These are phyloP conservation scores for Chenopodium quinoa DNA, from an alignment of 148 eudicot genomes.

Conservation along the genomic window DNA sequence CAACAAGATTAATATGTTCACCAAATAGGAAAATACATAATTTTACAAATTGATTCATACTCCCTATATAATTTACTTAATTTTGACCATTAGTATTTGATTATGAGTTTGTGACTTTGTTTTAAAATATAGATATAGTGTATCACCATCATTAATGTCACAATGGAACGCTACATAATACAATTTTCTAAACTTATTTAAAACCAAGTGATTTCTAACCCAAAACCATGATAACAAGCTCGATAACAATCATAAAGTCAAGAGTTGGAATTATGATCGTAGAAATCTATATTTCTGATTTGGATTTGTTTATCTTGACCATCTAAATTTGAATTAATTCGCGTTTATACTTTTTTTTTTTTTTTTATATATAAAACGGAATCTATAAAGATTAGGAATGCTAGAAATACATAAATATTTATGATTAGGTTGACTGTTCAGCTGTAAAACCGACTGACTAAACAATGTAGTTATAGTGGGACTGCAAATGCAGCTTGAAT, in stretches of 20 bases:
- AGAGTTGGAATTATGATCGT: background rate
- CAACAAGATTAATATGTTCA: too few species aligned
- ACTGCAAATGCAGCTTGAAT: conserved; percentile 17
- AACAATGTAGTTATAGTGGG: background rate
- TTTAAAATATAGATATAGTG: too few species aligned
- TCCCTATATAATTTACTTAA: too few species aligned
- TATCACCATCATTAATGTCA: too few species aligned
- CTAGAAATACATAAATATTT: background rate
- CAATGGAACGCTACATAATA: too few species aligned
- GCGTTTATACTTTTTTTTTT: too few species aligned
- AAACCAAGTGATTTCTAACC: background rate
- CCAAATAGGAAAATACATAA: too few species aligned
- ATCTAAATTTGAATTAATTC: background rate
- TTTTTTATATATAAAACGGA: too few species aligned
- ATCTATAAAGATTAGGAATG: background rate
- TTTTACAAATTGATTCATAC: background rate
- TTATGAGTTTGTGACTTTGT: too few species aligned
- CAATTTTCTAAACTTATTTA: too few species aligned
- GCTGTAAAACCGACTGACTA: conserved; percentile 8
- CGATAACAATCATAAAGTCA: background rate
- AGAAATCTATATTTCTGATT: too few species aligned
- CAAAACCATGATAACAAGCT: background rate
- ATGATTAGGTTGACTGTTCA: conserved; percentile 23
- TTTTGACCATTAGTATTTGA: too few species aligned
- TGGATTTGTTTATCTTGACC: background rate